A percentile compares a stretch with the other conserved stretches of the same genome.
These are phyloP conservation scores for Fusarium sp. DNA, from an alignment of 2,329 filamentous ascomycete genomes.

Conservation along the genomic window DNA sequence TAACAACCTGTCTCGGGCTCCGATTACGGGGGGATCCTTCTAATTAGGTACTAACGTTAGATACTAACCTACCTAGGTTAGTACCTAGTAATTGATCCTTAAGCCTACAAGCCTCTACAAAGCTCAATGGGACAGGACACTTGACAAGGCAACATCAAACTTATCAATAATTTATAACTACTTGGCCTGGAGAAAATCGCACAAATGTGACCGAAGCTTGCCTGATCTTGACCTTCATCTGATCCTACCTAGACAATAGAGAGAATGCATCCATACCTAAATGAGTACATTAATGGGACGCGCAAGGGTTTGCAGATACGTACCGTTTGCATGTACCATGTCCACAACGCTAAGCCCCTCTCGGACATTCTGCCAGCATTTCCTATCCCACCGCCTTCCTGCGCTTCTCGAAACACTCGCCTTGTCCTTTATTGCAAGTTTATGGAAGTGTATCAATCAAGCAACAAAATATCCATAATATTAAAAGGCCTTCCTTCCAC, in stretches of 20 bases:
- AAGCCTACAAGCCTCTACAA: too few relatives aligned
- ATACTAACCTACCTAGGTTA: too few relatives aligned
- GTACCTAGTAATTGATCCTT: background rate
- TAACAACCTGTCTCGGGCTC: too few relatives aligned
- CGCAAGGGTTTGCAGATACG: slow-evolving; percentile 32
- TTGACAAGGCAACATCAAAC: too few relatives aligned
- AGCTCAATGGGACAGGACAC: too few relatives aligned
- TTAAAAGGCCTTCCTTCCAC: background rate
- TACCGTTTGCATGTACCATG: slow-evolving; percentile 2
- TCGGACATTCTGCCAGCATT: slow-evolving; percentile 40
- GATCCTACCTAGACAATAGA: background rate
- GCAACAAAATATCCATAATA: slow-evolving; percentile 25
- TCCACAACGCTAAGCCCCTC: slow-evolving; percentile 1
- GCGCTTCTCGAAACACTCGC: slow-evolving; percentile 32
- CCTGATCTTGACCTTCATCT: slow-evolving; percentile 12
- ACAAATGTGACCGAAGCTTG: slow-evolving; percentile 26
- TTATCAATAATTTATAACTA: background rate
- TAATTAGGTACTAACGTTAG: too few relatives aligned
- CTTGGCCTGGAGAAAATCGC: slow-evolving; percentile 9
- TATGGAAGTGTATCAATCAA: slow-evolving; percentile 24
- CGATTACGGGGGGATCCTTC: too few relatives aligned
- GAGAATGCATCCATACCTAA: too few relatives aligned
- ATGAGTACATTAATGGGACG: background rate
- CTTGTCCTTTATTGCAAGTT: slow-evolving; percentile 20
- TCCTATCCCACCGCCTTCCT: slow-evolving; percentile 43